Evolutionary conservation across 176 grass and related monocot genomes (phyloP).

Genomic region (Cenchrus americanus): DNA sequence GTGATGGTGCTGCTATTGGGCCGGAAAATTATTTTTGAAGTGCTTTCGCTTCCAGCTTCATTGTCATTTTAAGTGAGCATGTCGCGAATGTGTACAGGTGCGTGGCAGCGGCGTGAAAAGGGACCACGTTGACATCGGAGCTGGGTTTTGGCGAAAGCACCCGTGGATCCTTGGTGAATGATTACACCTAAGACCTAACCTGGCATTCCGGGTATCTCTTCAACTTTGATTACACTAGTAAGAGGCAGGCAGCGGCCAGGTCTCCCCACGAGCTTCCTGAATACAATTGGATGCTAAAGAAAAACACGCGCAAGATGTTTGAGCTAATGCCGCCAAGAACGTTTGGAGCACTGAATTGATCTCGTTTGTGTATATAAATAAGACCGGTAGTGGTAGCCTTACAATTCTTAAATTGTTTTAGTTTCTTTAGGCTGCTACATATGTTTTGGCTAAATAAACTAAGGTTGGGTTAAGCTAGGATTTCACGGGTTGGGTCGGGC

Average conservation of each 20-base stretch:
- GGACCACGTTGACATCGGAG: conserved; percentile 60
- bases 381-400: conserved; percentile 2
- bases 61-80: not conserved
- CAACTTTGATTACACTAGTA: no score
- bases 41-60: not conserved
- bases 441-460: not conserved
- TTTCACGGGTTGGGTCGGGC: not conserved
- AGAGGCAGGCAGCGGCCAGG: not conserved
- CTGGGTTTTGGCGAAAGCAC: conserved; percentile 70
- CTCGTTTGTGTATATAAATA: not conserved
- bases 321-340: not conserved
- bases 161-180: conserved; percentile 45
- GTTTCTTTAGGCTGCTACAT: not conserved
- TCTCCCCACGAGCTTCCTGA: not conserved
- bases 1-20: conserved; percentile 8
- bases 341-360: not conserved
- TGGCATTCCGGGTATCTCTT: not conserved
- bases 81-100: conserved; percentile 47
- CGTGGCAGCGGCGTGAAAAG: conserved; percentile 35
- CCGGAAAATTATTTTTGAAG: conserved; percentile 18
- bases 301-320: not conserved
- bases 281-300: conserved; percentile 4
- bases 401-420: not conserved
- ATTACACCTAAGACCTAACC: not conserved
- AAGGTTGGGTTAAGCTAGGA: not conserved